Percentiles rank a stretch among this genome's conserved stretches.
phyloP scores from a whole-genome alignment of 768 basidiomycete genomes.

The Boletales sp. region DNA sequence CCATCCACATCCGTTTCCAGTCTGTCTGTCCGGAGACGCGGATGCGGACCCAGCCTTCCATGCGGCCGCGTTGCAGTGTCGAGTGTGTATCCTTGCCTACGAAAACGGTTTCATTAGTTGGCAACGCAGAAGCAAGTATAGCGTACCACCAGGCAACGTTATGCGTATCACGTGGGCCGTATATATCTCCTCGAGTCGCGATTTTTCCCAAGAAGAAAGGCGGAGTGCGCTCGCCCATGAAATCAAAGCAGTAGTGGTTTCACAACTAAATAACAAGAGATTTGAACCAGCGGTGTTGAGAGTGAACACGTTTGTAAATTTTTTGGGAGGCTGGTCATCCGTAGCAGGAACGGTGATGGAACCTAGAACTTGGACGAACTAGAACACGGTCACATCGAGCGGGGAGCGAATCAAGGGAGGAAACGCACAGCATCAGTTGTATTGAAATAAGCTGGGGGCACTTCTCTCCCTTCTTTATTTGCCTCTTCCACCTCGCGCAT shows the following conservation, averaged over 20 bases:
- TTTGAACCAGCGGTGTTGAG: constrained; percentile 95
- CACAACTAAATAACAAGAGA: constrained; percentile 84
- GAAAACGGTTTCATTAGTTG: constrained; percentile 16
- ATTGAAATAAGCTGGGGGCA: constrained; percentile 85
- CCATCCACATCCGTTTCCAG: constrained; percentile 91
- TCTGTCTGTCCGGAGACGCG: constrained; percentile 96
- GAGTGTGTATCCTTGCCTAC: constrained; percentile 51
- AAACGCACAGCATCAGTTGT: constrained; percentile 79
- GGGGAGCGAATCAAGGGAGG: not conserved
- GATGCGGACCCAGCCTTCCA: constrained; percentile 91
- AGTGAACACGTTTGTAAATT: constrained; percentile 77
- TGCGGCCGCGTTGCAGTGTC: constrained; percentile 63
- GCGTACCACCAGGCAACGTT: constrained; percentile 50
- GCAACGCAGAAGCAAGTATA: constrained; percentile 20
- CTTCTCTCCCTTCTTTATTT: constrained; percentile 72
- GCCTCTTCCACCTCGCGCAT: constrained; percentile 87
- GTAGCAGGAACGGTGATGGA: constrained; percentile 64
- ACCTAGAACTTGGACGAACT: constrained; percentile 81
- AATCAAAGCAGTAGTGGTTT: constrained; percentile 60
- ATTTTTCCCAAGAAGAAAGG: constrained; percentile 91
- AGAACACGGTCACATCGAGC: constrained; percentile 7
- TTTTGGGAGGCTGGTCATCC: constrained; percentile 45
- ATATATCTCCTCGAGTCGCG: constrained; percentile 93
- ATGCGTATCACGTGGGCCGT: constrained; percentile 90
- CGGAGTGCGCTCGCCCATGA: constrained; percentile 93